Conservation (phyloP, 768 basidiomycete species). For the Cyathus striatus region DNA sequence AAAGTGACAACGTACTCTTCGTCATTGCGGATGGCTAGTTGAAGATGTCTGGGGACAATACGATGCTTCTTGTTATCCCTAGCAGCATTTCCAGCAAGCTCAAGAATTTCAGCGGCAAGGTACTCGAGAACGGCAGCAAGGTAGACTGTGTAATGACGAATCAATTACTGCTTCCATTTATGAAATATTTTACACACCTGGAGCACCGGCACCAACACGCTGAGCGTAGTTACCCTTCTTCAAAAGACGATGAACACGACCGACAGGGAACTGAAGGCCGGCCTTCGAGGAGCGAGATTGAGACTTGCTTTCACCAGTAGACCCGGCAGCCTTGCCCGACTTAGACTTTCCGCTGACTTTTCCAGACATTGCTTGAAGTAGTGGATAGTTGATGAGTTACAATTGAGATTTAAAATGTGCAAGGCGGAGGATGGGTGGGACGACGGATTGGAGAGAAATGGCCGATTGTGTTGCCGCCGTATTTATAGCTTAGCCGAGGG, state of each 20-base stretch:
- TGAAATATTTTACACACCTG: slow-evolving; percentile 51
- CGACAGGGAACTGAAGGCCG: slow-evolving; percentile 82
- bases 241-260: slow-evolving; percentile 87
- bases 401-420: slow-evolving; percentile 12
- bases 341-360: slow-evolving; percentile 31
- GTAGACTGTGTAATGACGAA: slow-evolving; percentile 57
- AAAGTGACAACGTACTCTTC: slow-evolving; percentile 57
- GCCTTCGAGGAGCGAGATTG: slow-evolving; percentile 72
- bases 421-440: neutral
- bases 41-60: slow-evolving; percentile 91
- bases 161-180: no score
- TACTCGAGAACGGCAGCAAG: slow-evolving; percentile 90
- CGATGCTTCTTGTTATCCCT: slow-evolving; percentile 87
- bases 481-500: slow-evolving; percentile 27
- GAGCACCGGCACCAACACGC: slow-evolving; percentile 86
- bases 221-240: slow-evolving; percentile 87
- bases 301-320: slow-evolving; percentile 49
- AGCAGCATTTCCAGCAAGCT: slow-evolving; percentile 84
- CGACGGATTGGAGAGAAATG: slow-evolving; percentile 8
- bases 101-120: slow-evolving; percentile 89
- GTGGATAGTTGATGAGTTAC: slow-evolving; percentile 12
- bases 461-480: slow-evolving; percentile 16
- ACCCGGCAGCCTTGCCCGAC: slow-evolving; percentile 47
- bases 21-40: slow-evolving; percentile 89
- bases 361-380: slow-evolving; percentile 32